These are phyloP conservation scores for Chiua virens DNA, from an alignment of 768 basidiomycete genomes.

Conservation along the genomic window DNA sequence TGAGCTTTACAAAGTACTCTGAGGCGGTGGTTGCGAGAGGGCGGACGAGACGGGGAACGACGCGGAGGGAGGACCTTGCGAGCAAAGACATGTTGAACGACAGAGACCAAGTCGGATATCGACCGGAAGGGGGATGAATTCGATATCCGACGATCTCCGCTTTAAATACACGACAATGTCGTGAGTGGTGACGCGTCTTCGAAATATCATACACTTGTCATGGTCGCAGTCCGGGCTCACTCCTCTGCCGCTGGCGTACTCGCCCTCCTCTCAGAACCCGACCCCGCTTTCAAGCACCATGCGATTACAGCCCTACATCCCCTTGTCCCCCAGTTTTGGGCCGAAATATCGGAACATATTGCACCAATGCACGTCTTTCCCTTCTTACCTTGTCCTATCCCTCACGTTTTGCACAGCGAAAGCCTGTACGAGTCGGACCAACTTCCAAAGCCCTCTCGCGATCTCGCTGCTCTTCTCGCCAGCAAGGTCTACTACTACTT, in stretches of 20 bases:
- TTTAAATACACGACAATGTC: conserved; percentile 25
- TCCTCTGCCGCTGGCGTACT: conserved; percentile 89
- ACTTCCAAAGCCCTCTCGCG: conserved; percentile 69
- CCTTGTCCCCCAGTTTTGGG: conserved; percentile 95
- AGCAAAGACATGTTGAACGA: conserved; percentile 47
- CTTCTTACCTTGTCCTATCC: conserved; percentile 8
- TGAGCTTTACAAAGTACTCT: conserved; percentile 50
- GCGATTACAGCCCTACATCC: conserved; percentile 81
- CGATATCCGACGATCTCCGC: conserved; percentile 30
- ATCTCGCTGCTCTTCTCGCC: conserved; percentile 87
- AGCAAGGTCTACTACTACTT: conserved; percentile 99
- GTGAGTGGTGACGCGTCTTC: conserved; percentile 50
- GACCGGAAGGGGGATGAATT: conserved; percentile 24
- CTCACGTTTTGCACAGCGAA: conserved; percentile 55
- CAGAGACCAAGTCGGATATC: conserved; percentile 26
- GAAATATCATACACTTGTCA: conserved; percentile 1
- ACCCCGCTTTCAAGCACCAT: conserved; percentile 85
- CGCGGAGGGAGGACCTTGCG: conserved; percentile 49
- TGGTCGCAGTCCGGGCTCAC: conserved; percentile 66
- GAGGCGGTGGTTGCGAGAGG: conserved; percentile 41
- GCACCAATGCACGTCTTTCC: conserved; percentile 70
- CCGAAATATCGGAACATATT: conserved; percentile 96
- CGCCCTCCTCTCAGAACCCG: conserved; percentile 87
- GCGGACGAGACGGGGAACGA: conserved; percentile 34
- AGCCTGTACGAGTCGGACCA: conserved; percentile 83